Conservation (phyloP, 805 yeast species). For the Candida tibetensis region DNA sequence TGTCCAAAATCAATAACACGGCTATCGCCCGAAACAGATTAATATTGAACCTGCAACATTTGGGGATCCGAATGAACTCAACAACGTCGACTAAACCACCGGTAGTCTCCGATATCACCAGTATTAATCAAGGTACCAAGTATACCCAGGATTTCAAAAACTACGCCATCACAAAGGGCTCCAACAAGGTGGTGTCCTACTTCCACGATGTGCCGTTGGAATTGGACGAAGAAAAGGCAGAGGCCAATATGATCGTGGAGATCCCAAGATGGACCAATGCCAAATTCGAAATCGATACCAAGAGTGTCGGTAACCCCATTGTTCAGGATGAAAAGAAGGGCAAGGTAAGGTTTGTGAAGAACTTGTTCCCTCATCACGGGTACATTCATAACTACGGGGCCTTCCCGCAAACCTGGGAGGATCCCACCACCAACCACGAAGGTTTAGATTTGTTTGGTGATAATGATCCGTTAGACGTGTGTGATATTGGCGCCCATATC, state of each 20-base stretch:
- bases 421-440: slow-evolving; percentile 60
- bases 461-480: slow-evolving; percentile 91
- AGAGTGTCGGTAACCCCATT: slow-evolving; percentile 65
- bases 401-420: slow-evolving; percentile 95
- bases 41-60: slow-evolving; percentile 11
- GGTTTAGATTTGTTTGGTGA: slow-evolving; percentile 65
- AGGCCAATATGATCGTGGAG: slow-evolving; percentile 48
- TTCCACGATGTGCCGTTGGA: slow-evolving; percentile 72
- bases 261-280: slow-evolving; percentile 74
- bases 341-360: slow-evolving; percentile 69
- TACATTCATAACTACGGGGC: slow-evolving; percentile 89
- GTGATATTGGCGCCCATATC: slow-evolving; percentile 80
- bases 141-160: slow-evolving; percentile 38
- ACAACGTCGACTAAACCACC: slow-evolving; percentile 5
- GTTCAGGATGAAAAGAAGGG: slow-evolving; percentile 78
- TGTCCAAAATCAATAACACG: neutral
- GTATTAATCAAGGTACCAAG: slow-evolving; percentile 29
- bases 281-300: slow-evolving; percentile 71
- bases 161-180: slow-evolving; percentile 39
- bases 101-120: neutral
- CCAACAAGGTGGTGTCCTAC: slow-evolving; percentile 53
- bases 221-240: slow-evolving; percentile 35
- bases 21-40: slow-evolving; percentile 11
- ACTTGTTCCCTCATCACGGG: slow-evolving; percentile 80
- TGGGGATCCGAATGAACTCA: slow-evolving; percentile 10